Percentiles rank a stretch among this genome's conserved stretches.
phyloP scores from a whole-genome alignment of 2,329 filamentous ascomycete species.

The Colletotrichum echinochloae region DNA sequence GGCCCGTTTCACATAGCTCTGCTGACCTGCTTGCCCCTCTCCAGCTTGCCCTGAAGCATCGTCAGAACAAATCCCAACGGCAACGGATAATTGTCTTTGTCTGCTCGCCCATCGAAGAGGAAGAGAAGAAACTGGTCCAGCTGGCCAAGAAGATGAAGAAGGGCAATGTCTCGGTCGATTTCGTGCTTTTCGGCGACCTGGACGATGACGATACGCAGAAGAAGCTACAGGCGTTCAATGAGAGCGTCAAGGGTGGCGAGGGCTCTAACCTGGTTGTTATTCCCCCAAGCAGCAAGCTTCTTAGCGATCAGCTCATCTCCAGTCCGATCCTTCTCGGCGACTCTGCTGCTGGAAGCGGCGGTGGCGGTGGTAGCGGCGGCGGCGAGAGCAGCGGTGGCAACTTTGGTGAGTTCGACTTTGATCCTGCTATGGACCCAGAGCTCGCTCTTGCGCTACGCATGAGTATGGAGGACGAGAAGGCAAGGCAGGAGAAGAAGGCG shows the following conservation, averaged over 20 bases:
- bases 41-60: conserved; percentile 95
- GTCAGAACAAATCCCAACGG: conserved; percentile 96
- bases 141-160: conserved; percentile 99
- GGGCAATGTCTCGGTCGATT: conserved; percentile 92
- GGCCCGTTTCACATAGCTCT: conserved; percentile 30
- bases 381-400: conserved; percentile 72
- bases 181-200: conserved; percentile 93
- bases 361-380: conserved; percentile 62
- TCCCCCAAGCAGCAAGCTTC: conserved; percentile 88
- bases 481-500: conserved; percentile 87
- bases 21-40: conserved; percentile 42
- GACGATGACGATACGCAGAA: conserved; percentile 89
- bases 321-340: conserved; percentile 93
- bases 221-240: conserved; percentile 94
- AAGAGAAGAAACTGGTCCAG: conserved; percentile 87
- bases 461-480: conserved; percentile 98
- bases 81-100: conserved; percentile 98
- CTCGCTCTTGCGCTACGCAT: conserved; percentile 93
- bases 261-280: conserved; percentile 93
- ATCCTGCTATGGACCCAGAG: conserved; percentile 92
- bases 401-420: conserved; percentile 82
- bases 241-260: conserved; percentile 90
- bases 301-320: conserved; percentile 90
- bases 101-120: conserved; percentile 91
- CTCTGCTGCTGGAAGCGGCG: conserved; percentile 65